These are phyloP conservation scores for Metschnikowia kofuensis DNA, from an alignment of 805 yeast species.

Conservation along the genomic window DNA sequence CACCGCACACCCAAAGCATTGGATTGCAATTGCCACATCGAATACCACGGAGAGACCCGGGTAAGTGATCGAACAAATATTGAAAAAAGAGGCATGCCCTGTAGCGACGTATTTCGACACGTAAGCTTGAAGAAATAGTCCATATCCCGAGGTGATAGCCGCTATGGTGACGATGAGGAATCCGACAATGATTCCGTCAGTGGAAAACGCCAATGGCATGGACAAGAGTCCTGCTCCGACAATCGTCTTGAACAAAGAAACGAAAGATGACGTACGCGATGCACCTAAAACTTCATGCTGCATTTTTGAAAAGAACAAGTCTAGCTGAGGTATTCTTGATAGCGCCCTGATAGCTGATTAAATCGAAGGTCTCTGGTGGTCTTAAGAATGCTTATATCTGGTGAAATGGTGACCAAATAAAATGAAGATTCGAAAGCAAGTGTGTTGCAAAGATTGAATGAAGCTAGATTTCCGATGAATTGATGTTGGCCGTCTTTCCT, in stretches of 20 bases:
- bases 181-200: constrained; percentile 66
- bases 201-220: constrained; percentile 66
- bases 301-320: neutral
- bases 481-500: too few relatives aligned
- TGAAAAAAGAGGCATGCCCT: constrained; percentile 69
- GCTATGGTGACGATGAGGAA: constrained; percentile 53
- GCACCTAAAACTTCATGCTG: constrained; percentile 30
- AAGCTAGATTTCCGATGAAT: too few relatives aligned
- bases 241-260: constrained; percentile 70
- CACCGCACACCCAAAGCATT: constrained; percentile 76
- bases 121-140: constrained; percentile 59
- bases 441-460: too few relatives aligned
- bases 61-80: constrained; percentile 61
- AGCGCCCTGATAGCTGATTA: neutral
- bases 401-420: too few relatives aligned
- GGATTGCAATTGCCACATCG: constrained; percentile 70
- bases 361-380: too few relatives aligned
- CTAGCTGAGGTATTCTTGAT: too few relatives aligned
- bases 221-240: constrained; percentile 80
- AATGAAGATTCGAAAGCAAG: too few relatives aligned
- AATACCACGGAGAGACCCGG: constrained; percentile 65
- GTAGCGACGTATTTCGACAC: constrained; percentile 54
- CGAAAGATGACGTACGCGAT: constrained; percentile 53
- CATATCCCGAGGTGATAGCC: constrained; percentile 64
- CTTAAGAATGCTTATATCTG: too few relatives aligned